phyloP scores from a whole-genome alignment of 805 yeast species.

The Isabelozyma gotoi region DNA sequence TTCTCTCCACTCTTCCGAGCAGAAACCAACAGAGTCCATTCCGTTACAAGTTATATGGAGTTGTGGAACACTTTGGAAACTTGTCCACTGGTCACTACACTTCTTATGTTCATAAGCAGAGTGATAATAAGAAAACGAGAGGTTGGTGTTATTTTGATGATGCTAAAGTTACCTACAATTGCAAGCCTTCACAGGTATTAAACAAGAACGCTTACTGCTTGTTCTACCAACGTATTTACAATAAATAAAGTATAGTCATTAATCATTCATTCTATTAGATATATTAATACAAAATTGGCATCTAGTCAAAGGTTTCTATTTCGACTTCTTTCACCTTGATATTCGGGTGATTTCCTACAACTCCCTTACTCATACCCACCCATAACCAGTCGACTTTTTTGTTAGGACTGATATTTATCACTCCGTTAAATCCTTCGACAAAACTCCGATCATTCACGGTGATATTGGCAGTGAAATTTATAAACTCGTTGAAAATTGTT shows the following conservation, averaged over 20 bases:
- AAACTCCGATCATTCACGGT: conserved; percentile 82
- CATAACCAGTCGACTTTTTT: conserved; percentile 63
- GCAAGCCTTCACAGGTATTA: conserved; percentile 52
- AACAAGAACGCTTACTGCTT: conserved; percentile 80
- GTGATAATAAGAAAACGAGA: conserved; percentile 37
- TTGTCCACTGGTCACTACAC: conserved; percentile 89
- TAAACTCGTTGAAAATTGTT: conserved; percentile 82
- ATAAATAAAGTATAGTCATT: conserved; percentile 1
- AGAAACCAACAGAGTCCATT: conserved; percentile 83
- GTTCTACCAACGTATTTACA: conserved; percentile 59
- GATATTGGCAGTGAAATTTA: conserved; percentile 70
- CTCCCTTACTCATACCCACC: conserved; percentile 60
- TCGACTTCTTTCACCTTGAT: conserved; percentile 30
- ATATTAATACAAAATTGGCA: not conserved
- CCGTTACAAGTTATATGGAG: conserved; percentile 72
- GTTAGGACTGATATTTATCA: conserved; percentile 47
- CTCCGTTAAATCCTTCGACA: conserved; percentile 75
- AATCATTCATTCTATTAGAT: not conserved
- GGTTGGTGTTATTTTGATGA: conserved; percentile 89
- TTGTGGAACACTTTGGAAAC: conserved; percentile 81
- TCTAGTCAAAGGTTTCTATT: not conserved
- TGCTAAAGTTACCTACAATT: conserved; percentile 56
- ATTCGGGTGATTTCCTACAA: conserved; percentile 57
- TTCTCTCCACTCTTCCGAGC: conserved; percentile 51
- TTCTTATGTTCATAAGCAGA: conserved; percentile 64